Evolutionary conservation across 108 stramenopile genomes (phyloP).

Genomic region (Fistulifera pelliculosa): DNA sequence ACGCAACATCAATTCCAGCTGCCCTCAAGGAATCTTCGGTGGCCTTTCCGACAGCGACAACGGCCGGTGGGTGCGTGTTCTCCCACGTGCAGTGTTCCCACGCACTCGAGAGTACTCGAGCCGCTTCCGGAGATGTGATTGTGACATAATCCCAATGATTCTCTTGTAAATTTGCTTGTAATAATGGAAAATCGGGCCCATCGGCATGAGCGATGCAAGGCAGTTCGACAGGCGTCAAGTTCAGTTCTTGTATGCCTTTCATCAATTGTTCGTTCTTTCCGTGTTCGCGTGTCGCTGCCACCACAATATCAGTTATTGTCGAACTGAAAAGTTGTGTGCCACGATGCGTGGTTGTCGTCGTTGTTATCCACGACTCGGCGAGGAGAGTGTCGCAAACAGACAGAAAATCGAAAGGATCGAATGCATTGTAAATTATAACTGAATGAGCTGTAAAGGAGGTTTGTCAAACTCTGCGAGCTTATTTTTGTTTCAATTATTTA

Average conservation of each 20-base stretch:
- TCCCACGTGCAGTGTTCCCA: slow-evolving; percentile 32
- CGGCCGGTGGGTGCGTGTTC: slow-evolving; percentile 19
- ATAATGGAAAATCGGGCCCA: slow-evolving; percentile 48
- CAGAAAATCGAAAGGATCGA: no score
- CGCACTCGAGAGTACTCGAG: slow-evolving; percentile 56
- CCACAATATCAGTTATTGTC: not conserved
- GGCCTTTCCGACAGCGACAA: slow-evolving; percentile 77
- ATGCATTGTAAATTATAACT: no score
- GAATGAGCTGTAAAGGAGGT: no score
- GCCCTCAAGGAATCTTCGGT: slow-evolving; percentile 43
- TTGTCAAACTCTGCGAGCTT: no score
- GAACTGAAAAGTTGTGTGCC: no score
- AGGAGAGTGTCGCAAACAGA: no score
- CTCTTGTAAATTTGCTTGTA: slow-evolving; percentile 26
- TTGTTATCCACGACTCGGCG: no score
- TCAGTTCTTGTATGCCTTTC: slow-evolving; percentile 8
- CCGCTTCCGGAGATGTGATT: slow-evolving; percentile 83
- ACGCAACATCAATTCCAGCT: slow-evolving; percentile 47
- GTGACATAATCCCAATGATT: slow-evolving; percentile 58
- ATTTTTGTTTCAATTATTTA: no score
- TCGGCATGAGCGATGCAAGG: slow-evolving; percentile 81
- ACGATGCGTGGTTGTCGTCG: no score
- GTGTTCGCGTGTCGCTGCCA: slow-evolving; percentile 76
- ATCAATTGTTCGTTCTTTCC: slow-evolving; percentile 53
- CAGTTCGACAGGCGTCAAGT: slow-evolving; percentile 40